These are phyloP conservation scores for Mycogone perniciosa DNA, from an alignment of 2,329 filamentous ascomycete genomes.

Conservation along the genomic window DNA sequence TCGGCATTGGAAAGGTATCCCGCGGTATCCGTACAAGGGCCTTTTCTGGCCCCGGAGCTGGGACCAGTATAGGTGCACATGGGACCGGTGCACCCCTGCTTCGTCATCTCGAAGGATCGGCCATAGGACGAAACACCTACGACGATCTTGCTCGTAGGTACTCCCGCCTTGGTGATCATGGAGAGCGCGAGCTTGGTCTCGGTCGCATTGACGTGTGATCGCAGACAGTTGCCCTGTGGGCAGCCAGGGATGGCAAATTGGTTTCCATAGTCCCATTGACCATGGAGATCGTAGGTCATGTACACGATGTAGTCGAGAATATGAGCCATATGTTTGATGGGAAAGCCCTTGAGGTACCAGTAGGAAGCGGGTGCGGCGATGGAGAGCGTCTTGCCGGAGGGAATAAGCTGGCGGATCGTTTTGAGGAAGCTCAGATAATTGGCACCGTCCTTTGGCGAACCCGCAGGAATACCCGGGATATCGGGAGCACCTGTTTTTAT, in stretches of 20 bases:
- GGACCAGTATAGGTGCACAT: constrained; percentile 22
- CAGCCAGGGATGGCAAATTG: constrained; percentile 13
- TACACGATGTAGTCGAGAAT: constrained; percentile 29
- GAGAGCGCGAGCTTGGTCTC: constrained; percentile 24
- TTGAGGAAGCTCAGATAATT: constrained; percentile 1
- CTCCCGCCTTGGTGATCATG: constrained; percentile 25
- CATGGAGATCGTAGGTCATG: constrained; percentile 28
- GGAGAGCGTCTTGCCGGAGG: constrained; percentile 21
- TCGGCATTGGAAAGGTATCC: constrained; percentile 27
- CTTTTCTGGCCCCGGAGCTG: constrained; percentile 20
- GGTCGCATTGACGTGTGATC: constrained; percentile 12
- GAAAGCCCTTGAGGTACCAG: constrained; percentile 30
- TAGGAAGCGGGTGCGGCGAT: constrained; percentile 27
- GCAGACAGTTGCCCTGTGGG: constrained; percentile 5
- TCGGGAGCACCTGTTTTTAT: not conserved
- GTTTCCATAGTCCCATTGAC: constrained; percentile 22
- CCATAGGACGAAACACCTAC: constrained; percentile 26
- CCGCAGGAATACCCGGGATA: not conserved
- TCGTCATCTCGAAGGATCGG: constrained; percentile 23
- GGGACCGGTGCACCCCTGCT: constrained; percentile 19
- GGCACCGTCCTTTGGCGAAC: not conserved
- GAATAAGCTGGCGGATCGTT: constrained; percentile 1
- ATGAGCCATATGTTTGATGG: constrained; percentile 20
- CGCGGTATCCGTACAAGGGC: constrained; percentile 18
- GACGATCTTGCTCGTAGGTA: constrained; percentile 22